Percentiles rank a stretch among this genome's conserved stretches.
Conservation (phyloP, 2,329 filamentous ascomycete species). For the Aspergillus pseudoterreus region DNA sequence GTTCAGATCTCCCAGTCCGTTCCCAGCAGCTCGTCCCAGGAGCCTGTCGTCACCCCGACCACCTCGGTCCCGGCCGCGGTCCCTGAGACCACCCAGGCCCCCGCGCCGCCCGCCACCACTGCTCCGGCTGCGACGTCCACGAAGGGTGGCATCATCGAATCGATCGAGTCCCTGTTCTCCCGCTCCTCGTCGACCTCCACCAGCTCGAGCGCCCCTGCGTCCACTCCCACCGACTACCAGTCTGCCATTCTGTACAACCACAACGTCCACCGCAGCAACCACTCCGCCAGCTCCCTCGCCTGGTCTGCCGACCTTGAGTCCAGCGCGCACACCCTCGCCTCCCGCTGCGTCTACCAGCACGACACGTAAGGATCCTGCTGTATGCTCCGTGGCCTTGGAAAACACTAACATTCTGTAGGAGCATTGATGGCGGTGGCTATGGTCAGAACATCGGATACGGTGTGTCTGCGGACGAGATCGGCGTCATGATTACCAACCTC, state of each 20-base stretch:
- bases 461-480: slow-evolving; percentile 54
- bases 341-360: slow-evolving; percentile 69
- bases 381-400: background rate
- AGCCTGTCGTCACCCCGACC: background rate
- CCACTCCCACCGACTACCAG: slow-evolving; percentile 16
- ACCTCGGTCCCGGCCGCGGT: background rate
- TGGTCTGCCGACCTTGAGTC: slow-evolving; percentile 65
- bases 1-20: slow-evolving; percentile 1
- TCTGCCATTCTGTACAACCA: slow-evolving; percentile 61
- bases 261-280: slow-evolving; percentile 82
- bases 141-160: background rate
- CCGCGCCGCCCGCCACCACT: slow-evolving; percentile 1
- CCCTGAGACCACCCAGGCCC: slow-evolving; percentile 1
- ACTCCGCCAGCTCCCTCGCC: slow-evolving; percentile 61
- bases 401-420: slow-evolving; percentile 29
- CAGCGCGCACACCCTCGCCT: slow-evolving; percentile 62
- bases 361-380: slow-evolving; percentile 56
- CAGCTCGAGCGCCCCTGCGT: slow-evolving; percentile 14
- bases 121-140: background rate
- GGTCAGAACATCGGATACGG: slow-evolving; percentile 90
- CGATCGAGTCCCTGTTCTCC: background rate
- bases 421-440: slow-evolving; percentile 60
- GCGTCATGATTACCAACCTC: slow-evolving; percentile 68
- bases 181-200: slow-evolving; percentile 10
- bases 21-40: background rate